Percentiles rank a stretch among this genome's conserved stretches.
phyloP scores from a whole-genome alignment of 371 early-diverging fungal genomes.

The Saksenaea oblongispora region DNA sequence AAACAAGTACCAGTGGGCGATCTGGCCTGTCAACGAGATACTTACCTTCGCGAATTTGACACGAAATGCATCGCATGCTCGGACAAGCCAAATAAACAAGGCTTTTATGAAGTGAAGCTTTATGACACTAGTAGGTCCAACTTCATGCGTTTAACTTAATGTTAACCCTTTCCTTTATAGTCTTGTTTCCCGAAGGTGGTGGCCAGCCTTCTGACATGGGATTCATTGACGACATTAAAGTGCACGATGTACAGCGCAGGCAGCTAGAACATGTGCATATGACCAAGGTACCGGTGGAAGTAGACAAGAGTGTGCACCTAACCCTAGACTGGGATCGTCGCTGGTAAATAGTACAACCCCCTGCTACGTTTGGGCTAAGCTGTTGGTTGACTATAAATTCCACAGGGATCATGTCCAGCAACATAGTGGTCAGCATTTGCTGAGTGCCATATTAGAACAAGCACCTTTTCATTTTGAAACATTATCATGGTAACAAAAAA shows the following conservation, averaged over 20 bases:
- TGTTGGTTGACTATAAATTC: neutral
- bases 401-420: conserved; percentile 75
- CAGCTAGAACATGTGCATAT: conserved; percentile 68
- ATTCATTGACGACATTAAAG: conserved; percentile 53
- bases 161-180: conserved; percentile 21
- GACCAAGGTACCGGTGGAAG: conserved; percentile 51
- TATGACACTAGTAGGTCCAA: conserved; percentile 36
- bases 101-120: conserved; percentile 41
- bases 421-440: conserved; percentile 78
- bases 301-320: conserved; percentile 52
- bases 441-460: conserved; percentile 71
- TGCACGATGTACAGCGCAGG: conserved; percentile 60
- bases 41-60: conserved; percentile 28
- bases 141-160: neutral
- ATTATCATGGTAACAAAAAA: conserved; percentile 58
- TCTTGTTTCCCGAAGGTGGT: conserved; percentile 74
- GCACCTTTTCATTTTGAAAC: conserved; percentile 59
- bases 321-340: conserved; percentile 71
- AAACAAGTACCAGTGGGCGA: conserved; percentile 43
- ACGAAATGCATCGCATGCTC: conserved; percentile 40
- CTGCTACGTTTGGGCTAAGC: neutral
- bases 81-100: conserved; percentile 42
- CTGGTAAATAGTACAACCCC: conserved; percentile 23
- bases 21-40: conserved; percentile 39
- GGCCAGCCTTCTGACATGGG: conserved; percentile 78